Conservation (phyloP, 176 grass and related monocot genomes). For the Lolium rigidum region DNA sequence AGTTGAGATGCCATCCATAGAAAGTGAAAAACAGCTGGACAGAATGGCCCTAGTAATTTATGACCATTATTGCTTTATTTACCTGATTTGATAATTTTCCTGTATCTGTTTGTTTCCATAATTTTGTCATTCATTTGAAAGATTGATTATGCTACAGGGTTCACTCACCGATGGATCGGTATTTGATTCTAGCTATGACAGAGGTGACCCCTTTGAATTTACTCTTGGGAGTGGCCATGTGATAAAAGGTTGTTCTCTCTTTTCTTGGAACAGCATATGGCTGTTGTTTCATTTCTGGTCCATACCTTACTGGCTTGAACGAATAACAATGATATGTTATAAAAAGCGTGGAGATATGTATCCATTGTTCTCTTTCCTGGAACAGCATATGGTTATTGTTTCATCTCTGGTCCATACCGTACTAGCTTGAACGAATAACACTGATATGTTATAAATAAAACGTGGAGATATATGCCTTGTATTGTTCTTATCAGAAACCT, state of each 20-base stretch:
- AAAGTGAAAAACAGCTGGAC: neutral
- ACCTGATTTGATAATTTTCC: slow-evolving; percentile 9
- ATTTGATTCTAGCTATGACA: slow-evolving; percentile 94
- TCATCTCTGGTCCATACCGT: slow-evolving; percentile 21
- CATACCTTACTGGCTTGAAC: slow-evolving; percentile 14
- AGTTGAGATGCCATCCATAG: slow-evolving; percentile 4
- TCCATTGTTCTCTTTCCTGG: slow-evolving; percentile 20
- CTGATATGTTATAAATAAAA: slow-evolving; percentile 24
- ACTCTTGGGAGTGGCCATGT: slow-evolving; percentile 91
- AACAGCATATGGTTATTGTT: slow-evolving; percentile 20
- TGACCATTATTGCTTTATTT: neutral
- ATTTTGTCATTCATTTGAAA: slow-evolving; percentile 32
- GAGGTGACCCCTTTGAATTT: slow-evolving; percentile 94
- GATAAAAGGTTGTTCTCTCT: slow-evolving; percentile 74
- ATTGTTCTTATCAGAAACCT: slow-evolving; percentile 27
- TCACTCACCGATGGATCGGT: slow-evolving; percentile 86
- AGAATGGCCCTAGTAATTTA: neutral
- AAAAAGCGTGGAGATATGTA: neutral
- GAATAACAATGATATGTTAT: slow-evolving; percentile 22
- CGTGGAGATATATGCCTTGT: slow-evolving; percentile 10
- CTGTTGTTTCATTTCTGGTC: slow-evolving; percentile 23
- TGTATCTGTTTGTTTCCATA: neutral
- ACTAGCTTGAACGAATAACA: slow-evolving; percentile 5
- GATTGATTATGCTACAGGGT: slow-evolving; percentile 62
- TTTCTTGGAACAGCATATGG: slow-evolving; percentile 7